Conservation (phyloP, 768 basidiomycete species). For the Coprinopsis sp. region DNA sequence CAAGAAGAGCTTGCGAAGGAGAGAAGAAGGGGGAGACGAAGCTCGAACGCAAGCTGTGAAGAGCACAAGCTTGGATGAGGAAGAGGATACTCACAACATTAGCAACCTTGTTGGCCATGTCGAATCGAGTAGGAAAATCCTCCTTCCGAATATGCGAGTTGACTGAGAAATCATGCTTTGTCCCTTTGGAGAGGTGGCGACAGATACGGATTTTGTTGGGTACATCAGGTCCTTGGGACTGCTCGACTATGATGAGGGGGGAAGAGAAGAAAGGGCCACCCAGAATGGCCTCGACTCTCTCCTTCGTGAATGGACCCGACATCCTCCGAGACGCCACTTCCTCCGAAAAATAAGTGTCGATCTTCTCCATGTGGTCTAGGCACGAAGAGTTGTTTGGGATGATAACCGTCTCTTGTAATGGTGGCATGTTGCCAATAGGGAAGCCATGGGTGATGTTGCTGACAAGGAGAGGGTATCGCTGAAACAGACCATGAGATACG, state of each 20-base stretch:
- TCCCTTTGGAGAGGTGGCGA: conserved; percentile 23
- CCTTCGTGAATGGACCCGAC: conserved; percentile 20
- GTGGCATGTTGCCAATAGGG: conserved; percentile 28
- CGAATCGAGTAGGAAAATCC: conserved; percentile 23
- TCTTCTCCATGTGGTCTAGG: conserved; percentile 1
- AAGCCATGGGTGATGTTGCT: conserved; percentile 27
- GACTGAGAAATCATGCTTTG: conserved; percentile 9
- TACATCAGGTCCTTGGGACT: conserved; percentile 18
- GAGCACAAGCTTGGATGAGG: neutral
- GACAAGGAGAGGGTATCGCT: conserved; percentile 24
- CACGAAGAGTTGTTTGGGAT: conserved; percentile 17
- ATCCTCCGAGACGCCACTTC: conserved; percentile 20
- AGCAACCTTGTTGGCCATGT: conserved; percentile 19
- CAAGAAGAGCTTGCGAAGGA: neutral
- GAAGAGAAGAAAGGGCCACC: conserved; percentile 27
- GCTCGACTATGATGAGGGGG: conserved; percentile 21
- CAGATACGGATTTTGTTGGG: conserved; percentile 23
- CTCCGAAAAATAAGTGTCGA: conserved; percentile 17
- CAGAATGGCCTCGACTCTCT: conserved; percentile 15
- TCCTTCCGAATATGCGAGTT: conserved; percentile 22
- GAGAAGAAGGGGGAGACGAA: neutral
- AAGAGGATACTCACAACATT: conserved; percentile 20
- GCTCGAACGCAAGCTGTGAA: neutral
- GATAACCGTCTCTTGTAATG: conserved; percentile 15
- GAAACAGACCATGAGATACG: conserved; percentile 16